Base-by-base conservation (phyloP, 148 eudicot genomes). In the Agrostemma githago region DNA sequence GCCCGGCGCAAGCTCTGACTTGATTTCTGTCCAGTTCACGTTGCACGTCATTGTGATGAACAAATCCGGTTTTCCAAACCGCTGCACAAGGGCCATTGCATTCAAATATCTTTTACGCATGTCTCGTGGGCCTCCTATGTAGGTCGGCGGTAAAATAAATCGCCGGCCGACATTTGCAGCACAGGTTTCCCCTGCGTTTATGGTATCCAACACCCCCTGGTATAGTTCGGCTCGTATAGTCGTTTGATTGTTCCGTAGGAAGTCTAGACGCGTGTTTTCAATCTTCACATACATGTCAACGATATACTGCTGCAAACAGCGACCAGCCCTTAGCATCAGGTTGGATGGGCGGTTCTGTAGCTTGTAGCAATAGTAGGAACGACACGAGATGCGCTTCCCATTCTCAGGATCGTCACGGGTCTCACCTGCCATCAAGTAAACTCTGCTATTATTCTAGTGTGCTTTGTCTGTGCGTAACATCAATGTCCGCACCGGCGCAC, bases 291-390 rank as follows among this genome's bases (percentile, higher is more conserved):
- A 54, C 58, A 54, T 54, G 58, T 54, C 58, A 1, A 54, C 58
- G 4, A 54, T 9, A 9, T 54, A 54, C 11, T 54, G 58, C 5
- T 54, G 58, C 3, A 54, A 4, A 2, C 58, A 54, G 0, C 58
- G 14, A 3, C 58, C 58, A 54, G 11, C 58, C 11, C 58, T 54
- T 10, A 54, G 12, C 3, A 54, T 10, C 58, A 54, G 9, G 11
- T 54, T 54, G n/a, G 4, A 9, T 54, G 58, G 58, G 1, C 58
- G 14, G 12, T 54, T 54, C 11, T 54, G 58, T 1, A 54, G 12
- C 11, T 54, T 15, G 12, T 54, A 43, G 8, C 46, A 4, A 7
- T 43, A 43, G 46, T 43, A 42, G 83, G 83, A 87, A 62, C 88
- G 21, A 70, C 88, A 79, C 2, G 46, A 2, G 0, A 43, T 0